Conservation (phyloP, 1,284 basidiomycete genomes). For the Microbotryum scabiosae region DNA sequence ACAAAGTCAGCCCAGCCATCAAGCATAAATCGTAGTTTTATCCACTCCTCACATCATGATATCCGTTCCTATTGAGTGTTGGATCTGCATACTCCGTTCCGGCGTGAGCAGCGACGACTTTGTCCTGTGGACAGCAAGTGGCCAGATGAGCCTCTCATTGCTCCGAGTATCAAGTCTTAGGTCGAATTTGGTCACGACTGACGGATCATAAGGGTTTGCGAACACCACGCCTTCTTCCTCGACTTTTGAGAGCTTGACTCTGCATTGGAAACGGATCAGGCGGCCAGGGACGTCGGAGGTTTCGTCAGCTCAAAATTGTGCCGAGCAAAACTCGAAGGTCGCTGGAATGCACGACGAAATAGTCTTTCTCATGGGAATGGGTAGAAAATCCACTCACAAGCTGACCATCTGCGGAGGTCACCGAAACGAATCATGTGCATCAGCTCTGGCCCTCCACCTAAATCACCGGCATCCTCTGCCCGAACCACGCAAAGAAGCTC, state of each 20-base stretch:
- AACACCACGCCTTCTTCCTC: slow-evolving; percentile 78
- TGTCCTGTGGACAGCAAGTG: not conserved
- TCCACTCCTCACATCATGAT: slow-evolving; percentile 60
- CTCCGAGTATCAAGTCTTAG: not conserved
- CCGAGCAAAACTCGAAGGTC: not conserved
- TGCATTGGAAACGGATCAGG: not conserved
- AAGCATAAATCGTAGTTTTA: too few species aligned
- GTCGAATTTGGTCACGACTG: not conserved
- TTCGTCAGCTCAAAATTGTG: not conserved
- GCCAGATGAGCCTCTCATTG: not conserved
- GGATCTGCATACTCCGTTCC: slow-evolving; percentile 63
- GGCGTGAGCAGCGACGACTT: slow-evolving; percentile 44
- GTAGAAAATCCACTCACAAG: slow-evolving; percentile 42
- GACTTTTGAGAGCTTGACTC: slow-evolving; percentile 53
- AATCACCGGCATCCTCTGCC: not conserved
- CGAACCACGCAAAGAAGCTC: not conserved
- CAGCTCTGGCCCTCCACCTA: slow-evolving; percentile 47
- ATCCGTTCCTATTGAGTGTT: slow-evolving; percentile 75
- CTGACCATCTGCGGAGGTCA: slow-evolving; percentile 65
- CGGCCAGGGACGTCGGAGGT: not conserved
- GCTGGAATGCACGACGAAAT: not conserved
- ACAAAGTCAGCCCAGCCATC: too few species aligned
- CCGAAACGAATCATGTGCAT: slow-evolving; percentile 49
- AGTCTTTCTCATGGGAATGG: not conserved
- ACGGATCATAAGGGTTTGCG: slow-evolving; percentile 57